phyloP scores from a whole-genome alignment of 106 monocot genomes.

The Narthecium ossifragum region DNA sequence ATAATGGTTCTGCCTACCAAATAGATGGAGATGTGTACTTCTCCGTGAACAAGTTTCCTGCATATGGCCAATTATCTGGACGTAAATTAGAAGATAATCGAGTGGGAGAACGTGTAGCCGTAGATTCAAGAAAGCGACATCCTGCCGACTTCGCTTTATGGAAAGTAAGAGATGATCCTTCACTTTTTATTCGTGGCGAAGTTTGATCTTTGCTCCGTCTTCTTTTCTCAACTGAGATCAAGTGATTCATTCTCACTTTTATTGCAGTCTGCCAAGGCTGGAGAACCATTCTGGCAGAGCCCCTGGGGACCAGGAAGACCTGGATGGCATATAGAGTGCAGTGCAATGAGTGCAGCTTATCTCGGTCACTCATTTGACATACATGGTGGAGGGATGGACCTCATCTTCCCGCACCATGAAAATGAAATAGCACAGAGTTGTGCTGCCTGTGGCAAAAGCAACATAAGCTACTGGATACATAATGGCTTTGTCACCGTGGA shows the following conservation, averaged over 20 bases:
- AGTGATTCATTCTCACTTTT: neutral
- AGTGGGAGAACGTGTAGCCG: slow-evolving; percentile 81
- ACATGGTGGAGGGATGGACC: slow-evolving; percentile 97
- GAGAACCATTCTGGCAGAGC: slow-evolving; percentile 91
- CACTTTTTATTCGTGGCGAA: neutral
- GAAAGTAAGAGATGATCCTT: slow-evolving; percentile 51
- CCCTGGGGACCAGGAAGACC: slow-evolving; percentile 98
- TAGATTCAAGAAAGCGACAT: slow-evolving; percentile 87
- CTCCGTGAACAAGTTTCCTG: slow-evolving; percentile 79
- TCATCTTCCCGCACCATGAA: slow-evolving; percentile 96
- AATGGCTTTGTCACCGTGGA: slow-evolving; percentile 93
- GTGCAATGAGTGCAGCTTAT: slow-evolving; percentile 95
- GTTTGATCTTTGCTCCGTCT: neutral
- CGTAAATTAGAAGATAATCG: slow-evolving; percentile 85
- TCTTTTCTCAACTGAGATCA: neutral
- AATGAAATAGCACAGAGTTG: slow-evolving; percentile 99
- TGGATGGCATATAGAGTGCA: slow-evolving; percentile 99
- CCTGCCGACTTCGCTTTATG: slow-evolving; percentile 98
- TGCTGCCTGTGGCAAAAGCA: slow-evolving; percentile 71
- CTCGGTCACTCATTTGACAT: slow-evolving; percentile 90
- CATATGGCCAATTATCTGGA: slow-evolving; percentile 87
- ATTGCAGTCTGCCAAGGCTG: slow-evolving; percentile 66
- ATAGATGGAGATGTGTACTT: slow-evolving; percentile 88
- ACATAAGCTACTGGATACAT: slow-evolving; percentile 75
- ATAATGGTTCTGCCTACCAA: slow-evolving; percentile 79